Base-by-base conservation (phyloP, 2,329 filamentous ascomycete species). In the Torrubiella hemipterigena region DNA sequence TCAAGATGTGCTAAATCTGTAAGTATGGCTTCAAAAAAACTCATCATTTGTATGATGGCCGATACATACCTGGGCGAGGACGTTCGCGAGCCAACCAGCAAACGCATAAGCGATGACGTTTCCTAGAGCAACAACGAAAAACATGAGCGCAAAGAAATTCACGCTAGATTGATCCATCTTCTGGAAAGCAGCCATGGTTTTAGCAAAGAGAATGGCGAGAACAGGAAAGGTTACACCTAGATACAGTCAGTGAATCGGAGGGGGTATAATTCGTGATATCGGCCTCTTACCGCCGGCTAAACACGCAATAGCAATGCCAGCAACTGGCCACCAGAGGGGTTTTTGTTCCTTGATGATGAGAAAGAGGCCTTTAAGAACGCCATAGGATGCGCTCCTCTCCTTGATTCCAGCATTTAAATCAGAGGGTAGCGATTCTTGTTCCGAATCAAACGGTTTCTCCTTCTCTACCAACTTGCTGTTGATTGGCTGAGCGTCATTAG, bases 141-240 rank as follows among this genome's bases (percentile, higher is more conserved):
- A 73, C 67, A 73, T 72, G 29, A 68, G 55, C 0, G 65, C 53
- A 47, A 60, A 71, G 40, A 72, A 70, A 46, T 73, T 62, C 5
- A 56, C 63, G 15, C 44, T 41, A n/a, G 36, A 25, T 6, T 54
- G 43, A 15, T 57, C 47, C 3, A 46, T 26, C 0, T 39, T 42
- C 26, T 52, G 42, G 18, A 61, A 61, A 1, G 55, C 52, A 3
- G 52, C 46, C 48, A 63, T 55, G 12, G 57, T 55, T 20, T 46
- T 51, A 6, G 55, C 48, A 32, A 63, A 58, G 15, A 60, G 47
- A 2, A 61, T 36, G 2, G 61, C 54, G 9, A 62, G 45, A 13
- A 46, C 51, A 1, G 61, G 58, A 33, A 56, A 59, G 17, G 55
- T 55, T 3, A 43, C 50, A n/a, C n/a, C n/a, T n/a, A n/a, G n/a